These are phyloP conservation scores for Schrenkiella parvula DNA, from an alignment of 345 rosid species.

Conservation along the genomic window DNA sequence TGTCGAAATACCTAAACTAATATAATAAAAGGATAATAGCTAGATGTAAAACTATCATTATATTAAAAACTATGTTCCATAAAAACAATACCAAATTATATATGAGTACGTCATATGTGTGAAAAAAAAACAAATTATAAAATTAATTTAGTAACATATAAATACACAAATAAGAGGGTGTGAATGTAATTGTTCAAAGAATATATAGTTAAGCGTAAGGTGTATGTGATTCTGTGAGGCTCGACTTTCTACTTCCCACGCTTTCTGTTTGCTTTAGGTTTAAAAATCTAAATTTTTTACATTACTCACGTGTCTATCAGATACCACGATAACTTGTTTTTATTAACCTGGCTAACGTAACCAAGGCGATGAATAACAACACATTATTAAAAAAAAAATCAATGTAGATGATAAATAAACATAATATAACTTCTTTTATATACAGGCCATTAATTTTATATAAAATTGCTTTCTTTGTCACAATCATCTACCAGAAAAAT, in stretches of 20 bases:
- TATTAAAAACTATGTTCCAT: too few relatives aligned
- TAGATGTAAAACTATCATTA: too few relatives aligned
- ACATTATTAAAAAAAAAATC: not conserved
- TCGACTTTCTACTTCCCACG: conserved; percentile 11
- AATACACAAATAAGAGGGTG: not conserved
- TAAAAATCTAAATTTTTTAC: too few relatives aligned
- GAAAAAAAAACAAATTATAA: too few relatives aligned
- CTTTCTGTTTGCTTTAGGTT: too few relatives aligned
- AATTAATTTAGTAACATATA: not conserved
- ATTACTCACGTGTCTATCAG: not conserved
- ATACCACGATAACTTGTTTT: not conserved
- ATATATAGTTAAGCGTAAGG: not conserved
- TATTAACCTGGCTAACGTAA: too few relatives aligned
- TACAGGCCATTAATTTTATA: not conserved
- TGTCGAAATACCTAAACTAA: too few relatives aligned
- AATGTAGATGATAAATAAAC: not conserved
- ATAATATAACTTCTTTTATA: too few relatives aligned
- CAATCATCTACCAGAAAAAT: not conserved
- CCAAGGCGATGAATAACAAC: not conserved
- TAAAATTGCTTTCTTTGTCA: not conserved
- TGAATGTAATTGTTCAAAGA: not conserved
- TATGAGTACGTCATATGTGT: too few relatives aligned
- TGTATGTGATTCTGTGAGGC: conserved; percentile 18
- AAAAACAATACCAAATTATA: too few relatives aligned
- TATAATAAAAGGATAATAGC: too few relatives aligned